Conservation (phyloP, 768 basidiomycete species). For the Tulasnella sp. region DNA sequence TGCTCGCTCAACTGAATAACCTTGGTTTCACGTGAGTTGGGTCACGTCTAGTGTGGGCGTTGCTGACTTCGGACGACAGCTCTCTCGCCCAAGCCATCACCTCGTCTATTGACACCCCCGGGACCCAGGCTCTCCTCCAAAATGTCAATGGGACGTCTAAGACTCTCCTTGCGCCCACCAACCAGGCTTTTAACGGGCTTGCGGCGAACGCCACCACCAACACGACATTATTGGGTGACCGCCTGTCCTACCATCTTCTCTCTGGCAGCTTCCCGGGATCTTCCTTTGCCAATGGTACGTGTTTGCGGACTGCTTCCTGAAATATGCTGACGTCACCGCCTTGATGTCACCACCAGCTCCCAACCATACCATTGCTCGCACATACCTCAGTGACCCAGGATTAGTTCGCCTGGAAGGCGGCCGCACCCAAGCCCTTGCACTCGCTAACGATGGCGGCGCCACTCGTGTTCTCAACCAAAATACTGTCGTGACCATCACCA, state of each 20-base stretch:
- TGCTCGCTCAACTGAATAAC: not conserved
- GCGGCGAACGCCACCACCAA: constrained; percentile 29
- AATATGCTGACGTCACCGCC: constrained; percentile 2
- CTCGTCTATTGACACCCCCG: not conserved
- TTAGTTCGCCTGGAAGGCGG: constrained; percentile 46
- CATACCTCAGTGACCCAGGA: constrained; percentile 40
- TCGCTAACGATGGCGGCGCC: constrained; percentile 32
- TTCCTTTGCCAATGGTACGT: constrained; percentile 24
- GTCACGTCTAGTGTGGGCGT: too few relatives aligned
- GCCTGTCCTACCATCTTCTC: constrained; percentile 47
- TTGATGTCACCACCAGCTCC: constrained; percentile 29
- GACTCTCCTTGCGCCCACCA: constrained; percentile 11
- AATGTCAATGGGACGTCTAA: constrained; percentile 5
- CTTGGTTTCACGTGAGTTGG: not conserved
- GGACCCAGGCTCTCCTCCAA: not conserved
- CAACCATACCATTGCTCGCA: constrained; percentile 50
- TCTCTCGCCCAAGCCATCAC: not conserved
- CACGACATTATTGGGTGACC: constrained; percentile 32
- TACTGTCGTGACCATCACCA: constrained; percentile 29
- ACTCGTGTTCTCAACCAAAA: constrained; percentile 36
- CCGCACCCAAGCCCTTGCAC: constrained; percentile 43
- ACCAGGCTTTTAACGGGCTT: constrained; percentile 20
- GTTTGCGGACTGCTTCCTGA: not conserved
- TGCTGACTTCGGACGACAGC: not conserved
- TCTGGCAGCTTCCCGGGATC: constrained; percentile 37